These are phyloP conservation scores for Heterobasidion irregulare DNA, from an alignment of 1,284 basidiomycete species.

Conservation along the genomic window DNA sequence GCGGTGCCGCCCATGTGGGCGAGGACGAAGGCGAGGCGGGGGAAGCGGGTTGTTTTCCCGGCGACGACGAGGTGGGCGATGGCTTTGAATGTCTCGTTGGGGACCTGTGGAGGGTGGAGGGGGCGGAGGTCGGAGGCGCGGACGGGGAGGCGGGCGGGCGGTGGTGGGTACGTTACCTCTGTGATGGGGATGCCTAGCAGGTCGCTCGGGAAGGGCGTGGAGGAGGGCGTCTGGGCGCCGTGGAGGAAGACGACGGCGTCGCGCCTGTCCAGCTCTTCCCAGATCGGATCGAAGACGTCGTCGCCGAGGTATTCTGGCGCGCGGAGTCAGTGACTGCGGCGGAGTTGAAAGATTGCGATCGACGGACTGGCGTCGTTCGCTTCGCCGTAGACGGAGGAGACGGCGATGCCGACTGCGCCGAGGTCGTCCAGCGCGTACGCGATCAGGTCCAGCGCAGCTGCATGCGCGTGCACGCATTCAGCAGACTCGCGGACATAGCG, in stretches of 20 bases:
- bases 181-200: constrained; percentile 57
- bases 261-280: constrained; percentile 54
- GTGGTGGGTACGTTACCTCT: constrained; percentile 33
- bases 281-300: constrained; percentile 51
- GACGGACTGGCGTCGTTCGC: constrained; percentile 18
- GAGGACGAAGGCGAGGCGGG: constrained; percentile 52
- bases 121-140: background rate
- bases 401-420: constrained; percentile 48
- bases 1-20: constrained; percentile 62
- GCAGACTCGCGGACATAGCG: background rate
- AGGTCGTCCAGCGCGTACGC: constrained; percentile 48
- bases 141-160: background rate
- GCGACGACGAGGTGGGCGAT: constrained; percentile 67
- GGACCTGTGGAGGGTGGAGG: constrained; percentile 35
- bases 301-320: constrained; percentile 56
- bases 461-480: background rate
- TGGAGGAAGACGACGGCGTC: constrained; percentile 59
- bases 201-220: constrained; percentile 51
- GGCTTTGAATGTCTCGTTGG: constrained; percentile 72
- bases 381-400: constrained; percentile 55
- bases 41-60: constrained; percentile 53
- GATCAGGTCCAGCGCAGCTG: constrained; percentile 51
- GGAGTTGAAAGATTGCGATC: background rate
- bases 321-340: background rate
- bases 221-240: constrained; percentile 55